phyloP scores from a whole-genome alignment of 164 flowering plant genomes.

The Akebia trifoliata region DNA sequence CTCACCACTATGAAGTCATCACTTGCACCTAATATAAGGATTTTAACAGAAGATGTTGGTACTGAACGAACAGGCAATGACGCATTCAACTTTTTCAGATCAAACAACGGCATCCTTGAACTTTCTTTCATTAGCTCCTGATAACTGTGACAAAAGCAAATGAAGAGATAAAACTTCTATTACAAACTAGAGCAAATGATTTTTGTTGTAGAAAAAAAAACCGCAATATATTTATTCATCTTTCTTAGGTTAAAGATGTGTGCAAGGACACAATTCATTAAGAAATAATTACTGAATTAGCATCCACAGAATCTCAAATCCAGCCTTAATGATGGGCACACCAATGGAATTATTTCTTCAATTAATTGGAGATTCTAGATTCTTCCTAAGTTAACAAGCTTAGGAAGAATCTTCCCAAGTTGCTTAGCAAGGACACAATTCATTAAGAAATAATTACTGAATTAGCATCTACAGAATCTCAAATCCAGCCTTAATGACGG shows the following conservation, averaged over 20 bases:
- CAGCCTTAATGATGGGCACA: too few species aligned
- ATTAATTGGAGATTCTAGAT: too few species aligned
- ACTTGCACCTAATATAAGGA: constrained; percentile 74
- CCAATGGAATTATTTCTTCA: too few species aligned
- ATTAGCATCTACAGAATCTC: too few species aligned
- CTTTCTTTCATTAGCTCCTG: constrained; percentile 84
- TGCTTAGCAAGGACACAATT: too few species aligned
- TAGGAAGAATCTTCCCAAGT: too few species aligned
- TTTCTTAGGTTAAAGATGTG: background rate
- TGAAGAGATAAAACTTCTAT: constrained; percentile 1
- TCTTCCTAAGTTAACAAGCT: too few species aligned
- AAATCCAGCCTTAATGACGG: too few species aligned
- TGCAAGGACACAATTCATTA: background rate
- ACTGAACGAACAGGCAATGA: constrained; percentile 75
- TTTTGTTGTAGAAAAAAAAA: too few species aligned
- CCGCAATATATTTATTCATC: too few species aligned
- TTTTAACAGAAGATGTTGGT: constrained; percentile 37
- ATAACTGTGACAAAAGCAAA: constrained; percentile 45
- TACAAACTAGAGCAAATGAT: background rate
- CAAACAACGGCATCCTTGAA: constrained; percentile 84
- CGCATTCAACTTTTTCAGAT: constrained; percentile 79
- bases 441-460: too few species aligned
- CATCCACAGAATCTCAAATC: background rate
- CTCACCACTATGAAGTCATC: constrained; percentile 93
- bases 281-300: too few species aligned